phyloP scores from a whole-genome alignment of 805 yeast genomes.

The Kazachstania kunashirensis region DNA sequence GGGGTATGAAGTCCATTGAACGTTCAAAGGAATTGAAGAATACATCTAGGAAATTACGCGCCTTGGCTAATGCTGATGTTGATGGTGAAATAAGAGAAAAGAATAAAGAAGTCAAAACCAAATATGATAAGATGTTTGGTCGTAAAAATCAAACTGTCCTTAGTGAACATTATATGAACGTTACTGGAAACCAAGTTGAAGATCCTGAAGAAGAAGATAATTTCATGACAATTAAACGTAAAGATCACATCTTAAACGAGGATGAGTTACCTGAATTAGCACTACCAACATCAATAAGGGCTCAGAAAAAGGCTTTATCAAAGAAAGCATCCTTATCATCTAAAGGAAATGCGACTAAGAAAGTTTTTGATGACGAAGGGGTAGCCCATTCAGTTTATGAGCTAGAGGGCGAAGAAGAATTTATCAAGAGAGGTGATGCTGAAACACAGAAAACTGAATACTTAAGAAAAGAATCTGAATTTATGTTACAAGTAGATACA shows the following conservation, averaged over 20 bases:
- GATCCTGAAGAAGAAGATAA: slow-evolving; percentile 53
- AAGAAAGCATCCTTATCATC: slow-evolving; percentile 60
- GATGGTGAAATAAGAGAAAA: slow-evolving; percentile 48
- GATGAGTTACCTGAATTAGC: slow-evolving; percentile 53
- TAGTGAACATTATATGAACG: slow-evolving; percentile 75
- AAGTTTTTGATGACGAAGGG: slow-evolving; percentile 92
- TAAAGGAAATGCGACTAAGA: slow-evolving; percentile 63
- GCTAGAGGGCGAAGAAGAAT: slow-evolving; percentile 81
- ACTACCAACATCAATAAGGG: slow-evolving; percentile 70
- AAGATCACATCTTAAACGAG: slow-evolving; percentile 60
- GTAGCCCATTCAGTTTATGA: slow-evolving; percentile 85
- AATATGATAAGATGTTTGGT: slow-evolving; percentile 91
- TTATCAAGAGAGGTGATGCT: slow-evolving; percentile 62
- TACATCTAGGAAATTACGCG: slow-evolving; percentile 59
- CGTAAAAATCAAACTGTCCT: slow-evolving; percentile 87
- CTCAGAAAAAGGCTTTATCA: slow-evolving; percentile 75
- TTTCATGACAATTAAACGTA: slow-evolving; percentile 71
- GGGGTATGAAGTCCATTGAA: slow-evolving; percentile 36
- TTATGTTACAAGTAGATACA: slow-evolving; percentile 62
- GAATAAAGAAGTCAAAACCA: slow-evolving; percentile 52
- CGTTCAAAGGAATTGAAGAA: slow-evolving; percentile 67
- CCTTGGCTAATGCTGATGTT: slow-evolving; percentile 46
- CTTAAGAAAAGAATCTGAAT: slow-evolving; percentile 53
- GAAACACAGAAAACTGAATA: slow-evolving; percentile 56
- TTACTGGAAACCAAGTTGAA: slow-evolving; percentile 43